Conservation (phyloP, 169 alveolate genomes). For the Plasmodium inui region DNA sequence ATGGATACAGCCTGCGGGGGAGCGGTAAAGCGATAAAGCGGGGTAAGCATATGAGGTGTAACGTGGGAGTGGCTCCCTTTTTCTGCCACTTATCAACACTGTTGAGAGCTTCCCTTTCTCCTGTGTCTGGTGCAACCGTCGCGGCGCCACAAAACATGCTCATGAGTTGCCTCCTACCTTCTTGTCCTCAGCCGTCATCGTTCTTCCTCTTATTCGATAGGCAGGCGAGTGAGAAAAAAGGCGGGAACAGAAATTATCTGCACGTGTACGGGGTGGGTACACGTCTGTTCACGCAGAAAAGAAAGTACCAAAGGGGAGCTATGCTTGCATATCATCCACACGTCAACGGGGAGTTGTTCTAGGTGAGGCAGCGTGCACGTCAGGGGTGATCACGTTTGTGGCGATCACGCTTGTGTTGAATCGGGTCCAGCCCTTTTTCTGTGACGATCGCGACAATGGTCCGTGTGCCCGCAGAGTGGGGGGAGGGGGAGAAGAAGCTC, state of each 20-base stretch:
- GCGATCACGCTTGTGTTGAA: not conserved
- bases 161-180: constrained; percentile 23
- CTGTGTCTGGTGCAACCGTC: not conserved
- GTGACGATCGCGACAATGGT: not conserved
- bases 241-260: not conserved
- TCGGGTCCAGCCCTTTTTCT: not conserved
- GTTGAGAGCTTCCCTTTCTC: not conserved
- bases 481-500: not conserved
- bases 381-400: not conserved
- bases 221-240: constrained; percentile 4
- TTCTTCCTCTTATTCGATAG: constrained; percentile 8
- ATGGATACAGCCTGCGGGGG: constrained; percentile 59
- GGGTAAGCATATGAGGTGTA: not conserved
- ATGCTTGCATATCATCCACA: not conserved
- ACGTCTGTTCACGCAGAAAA: not conserved
- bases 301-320: not conserved
- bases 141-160: not conserved
- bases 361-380: not conserved
- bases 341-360: not conserved
- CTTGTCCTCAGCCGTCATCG: constrained; percentile 66
- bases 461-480: not conserved
- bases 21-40: not conserved
- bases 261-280: not conserved
- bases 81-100: not conserved
- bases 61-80: not conserved